Base-by-base conservation (phyloP, 148 eudicot species). In the Arbutus unedo region DNA sequence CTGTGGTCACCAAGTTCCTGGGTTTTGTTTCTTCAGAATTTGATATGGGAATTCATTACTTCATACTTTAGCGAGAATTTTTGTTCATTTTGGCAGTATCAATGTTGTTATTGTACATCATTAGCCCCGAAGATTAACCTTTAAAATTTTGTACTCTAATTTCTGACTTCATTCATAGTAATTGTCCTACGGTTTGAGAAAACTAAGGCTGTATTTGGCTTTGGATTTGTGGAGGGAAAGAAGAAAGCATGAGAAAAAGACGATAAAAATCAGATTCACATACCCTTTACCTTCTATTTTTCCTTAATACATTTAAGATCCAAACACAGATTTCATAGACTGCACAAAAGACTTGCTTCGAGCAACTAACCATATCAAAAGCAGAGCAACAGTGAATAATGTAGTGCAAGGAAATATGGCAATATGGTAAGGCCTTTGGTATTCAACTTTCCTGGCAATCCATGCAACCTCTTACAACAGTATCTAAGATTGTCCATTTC, bases 401-500 rank as follows among this genome's bases (percentile, higher is more conserved):
- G 47, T 68, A 8, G 1, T 68, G 54, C 6, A 50, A 50, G 54
- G 54, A 50, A 50, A 50, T 50, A 5, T 50, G 54, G 10, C 54
- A 56, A 14, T 41, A 25, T 23, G 41, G 41, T 64, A 25, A 21
- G 43, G 74, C 74, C 18, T 14, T 68, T 41, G 14, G 38, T 48
- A 8, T 11, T 74, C 6, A 19, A 74, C 11, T 74, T 19, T 47
- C 76, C 5, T 67, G 8, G 31, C 66, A 60, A 60, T 71, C 50
- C 75, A 71, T 71, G 43, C 48, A 71, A 71, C 75, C 44, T 16
- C 23, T 43, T 44, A 5, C 48, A 16, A 5, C 3, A 16, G 70
- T 62, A 68, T 14, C 14, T 71, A 49, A 71, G 75, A 47, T n/a
- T n/a, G 77, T 74, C 77, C 77, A 76, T 51, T 45, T 60, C 38